Percentiles rank a stretch among this genome's conserved stretches.
Conservation (phyloP, 805 yeast genomes). For the Wickerhamiella lipophila region DNA sequence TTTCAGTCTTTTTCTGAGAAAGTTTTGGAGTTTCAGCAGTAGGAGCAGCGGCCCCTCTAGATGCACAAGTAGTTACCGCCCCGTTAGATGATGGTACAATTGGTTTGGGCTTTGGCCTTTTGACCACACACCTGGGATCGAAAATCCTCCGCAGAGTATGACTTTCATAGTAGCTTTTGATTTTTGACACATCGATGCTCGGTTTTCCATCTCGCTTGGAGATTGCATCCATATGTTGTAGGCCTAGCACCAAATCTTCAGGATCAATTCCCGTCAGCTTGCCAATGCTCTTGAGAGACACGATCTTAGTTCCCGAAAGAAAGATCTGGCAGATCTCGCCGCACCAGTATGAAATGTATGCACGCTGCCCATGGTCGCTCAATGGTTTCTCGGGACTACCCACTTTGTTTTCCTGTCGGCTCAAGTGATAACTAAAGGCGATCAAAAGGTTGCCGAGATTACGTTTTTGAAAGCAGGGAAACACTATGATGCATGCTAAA, state of each 20-base stretch:
- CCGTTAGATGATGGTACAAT: no score
- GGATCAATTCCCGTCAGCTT: conserved; percentile 27
- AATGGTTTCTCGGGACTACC: conserved; percentile 93
- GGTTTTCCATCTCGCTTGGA: background rate
- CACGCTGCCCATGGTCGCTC: conserved; percentile 63
- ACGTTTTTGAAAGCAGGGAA: conserved; percentile 81
- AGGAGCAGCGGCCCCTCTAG: no score
- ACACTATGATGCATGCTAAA: conserved; percentile 77
- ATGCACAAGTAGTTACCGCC: no score
- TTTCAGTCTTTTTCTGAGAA: no score
- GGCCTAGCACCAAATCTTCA: conserved; percentile 26
- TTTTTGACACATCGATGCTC: background rate
- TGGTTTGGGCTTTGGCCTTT: background rate
- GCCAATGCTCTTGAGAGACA: conserved; percentile 24
- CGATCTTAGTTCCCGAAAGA: conserved; percentile 6
- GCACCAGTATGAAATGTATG: conserved; percentile 71
- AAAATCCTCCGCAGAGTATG: background rate
- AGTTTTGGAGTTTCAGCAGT: no score
- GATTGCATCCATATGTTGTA: conserved; percentile 25
- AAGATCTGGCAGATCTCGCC: conserved; percentile 32
- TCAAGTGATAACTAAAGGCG: conserved; percentile 68
- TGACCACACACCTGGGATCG: conserved; percentile 2
- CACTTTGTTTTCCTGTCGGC: conserved; percentile 44
- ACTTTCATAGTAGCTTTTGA: background rate
- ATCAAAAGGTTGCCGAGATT: conserved; percentile 69